These are phyloP conservation scores for Lactifluus volemus DNA, from an alignment of 768 basidiomycete species.

Conservation along the genomic window DNA sequence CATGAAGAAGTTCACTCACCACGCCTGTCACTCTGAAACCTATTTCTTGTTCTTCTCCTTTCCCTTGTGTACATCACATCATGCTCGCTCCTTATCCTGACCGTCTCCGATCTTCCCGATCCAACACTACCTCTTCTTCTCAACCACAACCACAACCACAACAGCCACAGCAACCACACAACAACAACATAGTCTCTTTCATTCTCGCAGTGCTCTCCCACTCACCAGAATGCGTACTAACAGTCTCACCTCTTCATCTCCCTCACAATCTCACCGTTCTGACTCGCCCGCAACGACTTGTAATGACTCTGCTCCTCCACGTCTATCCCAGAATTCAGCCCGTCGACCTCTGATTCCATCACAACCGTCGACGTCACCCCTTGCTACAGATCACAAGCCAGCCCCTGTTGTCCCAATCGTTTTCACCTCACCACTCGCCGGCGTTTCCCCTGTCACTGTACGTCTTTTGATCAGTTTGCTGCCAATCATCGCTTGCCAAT, in stretches of 20 bases:
- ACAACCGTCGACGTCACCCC: slow-evolving; percentile 15
- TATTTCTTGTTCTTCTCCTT: background rate
- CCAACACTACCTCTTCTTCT: background rate
- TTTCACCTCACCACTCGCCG: slow-evolving; percentile 3
- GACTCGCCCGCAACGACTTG: background rate
- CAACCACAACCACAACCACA: too few relatives aligned
- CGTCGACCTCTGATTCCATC: background rate
- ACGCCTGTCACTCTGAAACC: too few relatives aligned
- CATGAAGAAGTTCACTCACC: too few relatives aligned
- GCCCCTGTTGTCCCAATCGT: background rate
- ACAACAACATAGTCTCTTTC: background rate
- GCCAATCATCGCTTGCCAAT: background rate
- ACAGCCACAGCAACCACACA: background rate
- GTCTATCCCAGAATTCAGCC: background rate
- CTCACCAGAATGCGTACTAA: slow-evolving; percentile 11
- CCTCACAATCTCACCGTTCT: background rate
- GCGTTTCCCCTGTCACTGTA: slow-evolving; percentile 10
- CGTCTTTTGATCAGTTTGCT: background rate
- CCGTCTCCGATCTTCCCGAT: slow-evolving; percentile 5
- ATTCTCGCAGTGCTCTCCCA: background rate
- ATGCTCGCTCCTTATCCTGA: slow-evolving; percentile 16
- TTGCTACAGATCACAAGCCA: background rate
- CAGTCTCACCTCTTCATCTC: background rate
- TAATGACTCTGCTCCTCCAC: background rate
- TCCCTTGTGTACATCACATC: background rate